phyloP scores from a whole-genome alignment of 2,329 filamentous ascomycete genomes.

The Celoporthe dispersa region DNA sequence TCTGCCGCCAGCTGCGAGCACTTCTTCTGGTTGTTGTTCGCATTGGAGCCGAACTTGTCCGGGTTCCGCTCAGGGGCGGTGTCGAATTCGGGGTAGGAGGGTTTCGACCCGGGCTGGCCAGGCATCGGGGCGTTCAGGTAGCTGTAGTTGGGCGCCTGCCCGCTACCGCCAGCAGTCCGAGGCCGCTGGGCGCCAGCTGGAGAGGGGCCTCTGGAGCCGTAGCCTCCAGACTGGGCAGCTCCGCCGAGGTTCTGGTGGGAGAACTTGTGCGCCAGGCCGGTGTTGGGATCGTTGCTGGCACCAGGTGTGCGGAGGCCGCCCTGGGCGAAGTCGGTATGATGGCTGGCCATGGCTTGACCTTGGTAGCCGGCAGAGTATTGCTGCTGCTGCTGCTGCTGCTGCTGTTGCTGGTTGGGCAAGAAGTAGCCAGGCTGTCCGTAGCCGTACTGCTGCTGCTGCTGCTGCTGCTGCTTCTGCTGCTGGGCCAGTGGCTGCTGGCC shows the following conservation, averaged over 20 bases:
- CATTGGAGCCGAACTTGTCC: slow-evolving; percentile 70
- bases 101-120: slow-evolving; percentile 53
- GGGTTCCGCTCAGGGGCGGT: slow-evolving; percentile 84
- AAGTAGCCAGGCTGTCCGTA: slow-evolving; percentile 58
- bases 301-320: slow-evolving; percentile 55
- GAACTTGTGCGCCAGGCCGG: slow-evolving; percentile 92
- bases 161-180: slow-evolving; percentile 76
- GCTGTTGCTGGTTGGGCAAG: slow-evolving; percentile 64
- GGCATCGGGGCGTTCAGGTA: slow-evolving; percentile 75
- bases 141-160: slow-evolving; percentile 65
- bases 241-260: slow-evolving; percentile 91
- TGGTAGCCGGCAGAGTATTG: slow-evolving; percentile 35
- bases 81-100: slow-evolving; percentile 70
- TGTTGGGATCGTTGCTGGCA: slow-evolving; percentile 78
- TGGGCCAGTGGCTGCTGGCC: slow-evolving; percentile 50
- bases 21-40: slow-evolving; percentile 73
- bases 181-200: slow-evolving; percentile 70
- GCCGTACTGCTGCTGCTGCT: slow-evolving; percentile 51
- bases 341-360: slow-evolving; percentile 49
- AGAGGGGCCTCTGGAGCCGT: slow-evolving; percentile 69
- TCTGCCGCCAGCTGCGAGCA: slow-evolving; percentile 75
- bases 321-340: slow-evolving; percentile 46
- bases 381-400: slow-evolving; percentile 47
- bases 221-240: slow-evolving; percentile 70
- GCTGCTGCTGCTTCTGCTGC: slow-evolving; percentile 49